Percentiles rank a stretch among this genome's conserved stretches.
Conservation (phyloP, 305 asterid genomes). For the Fraxinus greggii region DNA sequence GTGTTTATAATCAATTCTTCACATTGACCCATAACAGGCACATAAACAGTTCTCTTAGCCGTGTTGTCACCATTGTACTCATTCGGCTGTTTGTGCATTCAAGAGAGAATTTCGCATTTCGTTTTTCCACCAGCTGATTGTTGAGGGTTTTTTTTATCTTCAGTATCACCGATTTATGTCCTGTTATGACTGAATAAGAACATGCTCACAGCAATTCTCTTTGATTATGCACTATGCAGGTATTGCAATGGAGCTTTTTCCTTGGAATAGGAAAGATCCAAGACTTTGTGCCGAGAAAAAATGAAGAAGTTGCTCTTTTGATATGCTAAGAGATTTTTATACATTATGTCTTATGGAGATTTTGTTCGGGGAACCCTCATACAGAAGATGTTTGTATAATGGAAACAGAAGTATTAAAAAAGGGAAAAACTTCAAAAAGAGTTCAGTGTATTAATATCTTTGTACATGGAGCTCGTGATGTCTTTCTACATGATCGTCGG, state of each 20-base stretch:
- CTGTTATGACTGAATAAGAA: neutral
- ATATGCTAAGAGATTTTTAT: neutral
- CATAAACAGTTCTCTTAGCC: neutral
- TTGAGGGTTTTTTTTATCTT: neutral
- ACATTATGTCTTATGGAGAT: neutral
- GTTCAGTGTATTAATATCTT: neutral
- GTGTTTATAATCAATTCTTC: neutral
- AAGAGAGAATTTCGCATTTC: neutral
- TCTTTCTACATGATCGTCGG: too few relatives aligned
- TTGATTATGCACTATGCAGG: slow-evolving; percentile 40
- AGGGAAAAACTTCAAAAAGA: neutral
- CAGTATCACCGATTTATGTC: neutral
- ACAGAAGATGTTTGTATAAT: neutral
- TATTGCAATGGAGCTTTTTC: slow-evolving; percentile 76
- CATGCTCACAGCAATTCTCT: neutral
- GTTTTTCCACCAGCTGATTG: neutral
- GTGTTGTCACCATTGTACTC: neutral
- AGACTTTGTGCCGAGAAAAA: neutral
- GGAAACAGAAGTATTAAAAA: slow-evolving; percentile 5
- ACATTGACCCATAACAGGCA: neutral
- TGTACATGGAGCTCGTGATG: too few relatives aligned
- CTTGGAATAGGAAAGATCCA: slow-evolving; percentile 37
- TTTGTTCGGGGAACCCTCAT: slow-evolving; percentile 1
- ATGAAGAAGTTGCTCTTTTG: neutral
- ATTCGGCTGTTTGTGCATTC: neutral